Evolutionary conservation across 2,329 filamentous ascomycete species (phyloP), one percentile per base, ranked within the genome.

Genomic region (Phaeosphaeria sp.): DNA sequence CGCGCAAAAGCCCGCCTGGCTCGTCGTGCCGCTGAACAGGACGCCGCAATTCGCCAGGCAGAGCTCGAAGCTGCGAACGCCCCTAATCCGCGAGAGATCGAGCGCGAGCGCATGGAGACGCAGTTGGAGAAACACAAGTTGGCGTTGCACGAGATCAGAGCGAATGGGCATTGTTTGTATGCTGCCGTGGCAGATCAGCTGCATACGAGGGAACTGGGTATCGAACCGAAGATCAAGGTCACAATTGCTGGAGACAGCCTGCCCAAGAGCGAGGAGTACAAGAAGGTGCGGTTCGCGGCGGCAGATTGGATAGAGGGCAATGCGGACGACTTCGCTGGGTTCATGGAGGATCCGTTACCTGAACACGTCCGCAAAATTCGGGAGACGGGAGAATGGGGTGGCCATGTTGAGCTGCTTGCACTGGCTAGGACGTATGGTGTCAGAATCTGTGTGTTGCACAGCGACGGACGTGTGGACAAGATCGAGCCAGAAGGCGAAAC

Each of bases 141-240:
- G 17, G 81, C 81, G 20, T 91, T 97, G 80, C 86, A 91, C 67
- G 88, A 92, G 57, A 93, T 99, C 56, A 86, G 86, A 40, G 92
- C 95, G 0, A 94, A 99, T 77, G 95, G 95, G 0, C 95, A 99
- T 79, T 99, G 95, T 74, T 81, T 99, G 17, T 99, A 98, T 79
- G 91, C 92, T 17, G 93, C 95, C 0, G 85, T 98, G 50, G 93
- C 94, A 24, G 92, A 95, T 75, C 93, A 97, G 78, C 83, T 97
- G 52, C 79, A 79, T 53, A 81, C 84, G 53, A 60, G 62, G n/a
- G 69, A 64, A 0, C 43, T 79, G 25, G 68, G 64, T 0, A 50
- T 79, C 45, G 61, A 72, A 52, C 76, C 77, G 1, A 62, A 63
- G 53, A 78, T 82, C 45, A 47, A 59, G 30, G 59, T 67, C 22